Conservation (phyloP, 2,329 filamentous ascomycete genomes). For the Dactylellina leptospora region DNA sequence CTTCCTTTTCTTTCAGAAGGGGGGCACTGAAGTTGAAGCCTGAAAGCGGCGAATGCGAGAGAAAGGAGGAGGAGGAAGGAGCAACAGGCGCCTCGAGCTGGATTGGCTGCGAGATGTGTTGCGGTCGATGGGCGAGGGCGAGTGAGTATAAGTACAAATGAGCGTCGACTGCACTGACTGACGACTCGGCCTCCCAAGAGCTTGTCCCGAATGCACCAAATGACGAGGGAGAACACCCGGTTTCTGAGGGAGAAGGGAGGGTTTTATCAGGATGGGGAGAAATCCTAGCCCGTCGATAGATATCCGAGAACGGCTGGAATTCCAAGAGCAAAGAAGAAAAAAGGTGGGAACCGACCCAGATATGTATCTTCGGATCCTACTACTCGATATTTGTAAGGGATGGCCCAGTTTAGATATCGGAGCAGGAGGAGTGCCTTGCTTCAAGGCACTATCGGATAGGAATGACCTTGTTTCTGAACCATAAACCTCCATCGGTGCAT, state of each 20-base stretch:
- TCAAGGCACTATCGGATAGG: conserved; percentile 48
- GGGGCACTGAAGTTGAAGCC: neutral
- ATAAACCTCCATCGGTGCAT: conserved; percentile 36
- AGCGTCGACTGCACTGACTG: neutral
- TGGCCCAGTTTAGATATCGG: conserved; percentile 38
- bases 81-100: no score
- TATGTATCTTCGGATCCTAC: conserved; percentile 44
- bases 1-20: neutral
- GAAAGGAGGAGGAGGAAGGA: conserved; percentile 30
- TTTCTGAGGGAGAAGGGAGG: conserved; percentile 14
- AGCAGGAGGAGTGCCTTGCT: conserved; percentile 42
- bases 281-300: conserved; percentile 38
- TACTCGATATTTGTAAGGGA: conserved; percentile 41
- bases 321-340: conserved; percentile 23
- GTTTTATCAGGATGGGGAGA: conserved; percentile 38
- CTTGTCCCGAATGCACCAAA: neutral
- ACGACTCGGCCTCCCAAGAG: neutral
- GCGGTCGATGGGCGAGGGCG: neutral
- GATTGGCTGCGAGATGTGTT: conserved; percentile 9
- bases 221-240: conserved; percentile 18
- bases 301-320: conserved; percentile 45
- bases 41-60: conserved; percentile 12
- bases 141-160: neutral
- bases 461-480: conserved; percentile 45
- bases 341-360: conserved; percentile 11